phyloP scores from a whole-genome alignment of 2,329 filamentous ascomycete species.

The Camillea tinctor region DNA sequence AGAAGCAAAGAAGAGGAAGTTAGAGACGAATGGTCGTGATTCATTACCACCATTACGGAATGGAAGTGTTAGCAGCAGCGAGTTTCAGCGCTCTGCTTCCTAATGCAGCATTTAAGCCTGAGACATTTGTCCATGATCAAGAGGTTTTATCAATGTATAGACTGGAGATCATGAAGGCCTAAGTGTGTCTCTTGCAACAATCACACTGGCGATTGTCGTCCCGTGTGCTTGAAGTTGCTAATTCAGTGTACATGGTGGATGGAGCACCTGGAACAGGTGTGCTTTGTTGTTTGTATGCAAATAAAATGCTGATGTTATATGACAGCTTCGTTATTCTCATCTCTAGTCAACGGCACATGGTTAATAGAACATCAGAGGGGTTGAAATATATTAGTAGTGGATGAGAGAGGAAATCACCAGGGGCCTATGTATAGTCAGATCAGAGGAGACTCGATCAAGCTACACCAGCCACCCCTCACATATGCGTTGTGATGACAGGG shows the following conservation, averaged over 20 bases:
- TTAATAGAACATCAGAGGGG: too few relatives aligned
- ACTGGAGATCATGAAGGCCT: neutral
- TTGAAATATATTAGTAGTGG: too few relatives aligned
- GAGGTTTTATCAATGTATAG: neutral
- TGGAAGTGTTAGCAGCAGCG: neutral
- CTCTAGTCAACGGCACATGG: neutral
- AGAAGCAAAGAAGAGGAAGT: conserved; percentile 16
- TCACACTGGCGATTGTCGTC: neutral
- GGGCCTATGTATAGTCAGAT: too few relatives aligned
- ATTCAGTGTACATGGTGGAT: neutral
- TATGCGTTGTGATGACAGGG: too few relatives aligned
- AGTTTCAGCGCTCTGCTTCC: neutral
- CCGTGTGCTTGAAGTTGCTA: too few relatives aligned
- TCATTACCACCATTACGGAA: conserved; percentile 2
- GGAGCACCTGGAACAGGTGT: neutral
- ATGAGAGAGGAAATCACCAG: too few relatives aligned
- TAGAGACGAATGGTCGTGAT: conserved; percentile 6
- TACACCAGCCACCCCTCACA: too few relatives aligned
- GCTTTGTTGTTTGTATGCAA: neutral
- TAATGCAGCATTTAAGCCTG: neutral
- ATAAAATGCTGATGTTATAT: neutral
- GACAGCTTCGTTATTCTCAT: neutral
- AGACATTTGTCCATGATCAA: neutral
- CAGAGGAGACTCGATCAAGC: too few relatives aligned
- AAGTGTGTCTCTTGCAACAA: neutral